Evolutionary conservation across 2,329 filamentous ascomycete species (phyloP).

Genomic region (Lecanoromycetidae sp.): DNA sequence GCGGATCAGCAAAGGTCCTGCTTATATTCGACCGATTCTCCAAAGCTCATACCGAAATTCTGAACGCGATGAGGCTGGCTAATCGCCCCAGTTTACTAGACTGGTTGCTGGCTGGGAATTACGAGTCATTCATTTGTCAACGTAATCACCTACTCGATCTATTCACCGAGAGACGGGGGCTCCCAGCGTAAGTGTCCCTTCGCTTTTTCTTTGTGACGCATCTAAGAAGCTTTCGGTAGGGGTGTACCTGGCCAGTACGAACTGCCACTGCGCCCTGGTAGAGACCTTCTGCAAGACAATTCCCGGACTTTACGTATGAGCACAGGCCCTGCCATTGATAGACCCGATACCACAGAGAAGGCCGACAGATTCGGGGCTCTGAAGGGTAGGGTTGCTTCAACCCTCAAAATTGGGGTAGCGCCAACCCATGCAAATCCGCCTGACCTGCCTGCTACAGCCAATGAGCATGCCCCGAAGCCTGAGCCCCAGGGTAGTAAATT

Average conservation of each 20-base stretch:
- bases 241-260: not conserved
- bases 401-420: too few relatives aligned
- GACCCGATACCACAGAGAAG: too few relatives aligned
- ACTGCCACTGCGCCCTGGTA: not conserved
- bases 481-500: too few relatives aligned
- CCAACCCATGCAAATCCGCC: too few relatives aligned
- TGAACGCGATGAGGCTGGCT: constrained; percentile 31
- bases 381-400: too few relatives aligned
- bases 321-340: not conserved
- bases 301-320: not conserved
- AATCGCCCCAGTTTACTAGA: constrained; percentile 15
- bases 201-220: not conserved
- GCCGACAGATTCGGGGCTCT: too few relatives aligned
- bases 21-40: constrained; percentile 60
- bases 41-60: constrained; percentile 42
- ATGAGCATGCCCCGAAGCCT: too few relatives aligned
- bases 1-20: constrained; percentile 61
- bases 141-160: constrained; percentile 13
- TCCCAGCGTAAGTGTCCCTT: constrained; percentile 9
- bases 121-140: constrained; percentile 14
- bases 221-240: constrained; percentile 13
- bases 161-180: constrained; percentile 10
- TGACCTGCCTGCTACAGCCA: too few relatives aligned
- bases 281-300: not conserved
- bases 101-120: constrained; percentile 17